phyloP scores from a whole-genome alignment of 352 stramenopile genomes.

The Pythium scleroteichum region DNA sequence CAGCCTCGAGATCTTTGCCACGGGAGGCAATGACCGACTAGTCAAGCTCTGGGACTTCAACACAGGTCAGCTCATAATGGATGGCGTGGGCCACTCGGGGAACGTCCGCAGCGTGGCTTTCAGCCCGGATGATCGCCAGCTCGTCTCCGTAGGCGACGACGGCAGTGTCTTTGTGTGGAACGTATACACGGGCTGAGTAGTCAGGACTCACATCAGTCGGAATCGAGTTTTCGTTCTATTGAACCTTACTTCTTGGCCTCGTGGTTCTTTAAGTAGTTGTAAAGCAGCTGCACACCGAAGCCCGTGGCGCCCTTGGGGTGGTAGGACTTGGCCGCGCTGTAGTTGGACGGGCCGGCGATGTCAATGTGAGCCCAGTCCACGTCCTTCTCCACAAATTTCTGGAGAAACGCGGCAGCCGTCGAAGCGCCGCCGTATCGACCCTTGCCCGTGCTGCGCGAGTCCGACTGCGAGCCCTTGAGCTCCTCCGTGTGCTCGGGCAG shows the following conservation, averaged over 20 bases:
- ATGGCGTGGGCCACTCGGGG: conserved; percentile 79
- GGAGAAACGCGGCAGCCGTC: conserved; percentile 86
- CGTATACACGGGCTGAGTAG: conserved; percentile 58
- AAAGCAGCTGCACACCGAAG: conserved; percentile 88
- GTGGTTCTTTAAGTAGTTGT: conserved; percentile 82
- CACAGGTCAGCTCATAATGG: conserved; percentile 58
- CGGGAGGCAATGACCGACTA: conserved; percentile 82
- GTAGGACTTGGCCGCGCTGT: conserved; percentile 80
- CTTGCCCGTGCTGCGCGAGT: conserved; percentile 80
- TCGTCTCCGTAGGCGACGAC: conserved; percentile 90
- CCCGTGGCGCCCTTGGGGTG: conserved; percentile 85
- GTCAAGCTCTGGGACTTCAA: conserved; percentile 89
- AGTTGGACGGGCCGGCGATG: conserved; percentile 87
- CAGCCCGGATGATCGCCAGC: conserved; percentile 90
- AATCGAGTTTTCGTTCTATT: neutral
- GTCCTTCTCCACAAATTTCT: conserved; percentile 87
- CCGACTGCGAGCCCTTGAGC: conserved; percentile 79
- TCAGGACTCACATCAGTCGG: neutral
- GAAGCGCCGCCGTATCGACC: conserved; percentile 78
- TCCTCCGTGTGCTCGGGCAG: conserved; percentile 79
- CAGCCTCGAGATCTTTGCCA: conserved; percentile 82
- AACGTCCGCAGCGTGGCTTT: conserved; percentile 79
- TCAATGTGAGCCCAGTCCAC: conserved; percentile 90
- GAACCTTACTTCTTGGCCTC: conserved; percentile 34
- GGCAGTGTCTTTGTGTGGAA: conserved; percentile 93